Base-by-base conservation (phyloP, 2,329 filamentous ascomycete genomes). In the Ramularia endophylla region DNA sequence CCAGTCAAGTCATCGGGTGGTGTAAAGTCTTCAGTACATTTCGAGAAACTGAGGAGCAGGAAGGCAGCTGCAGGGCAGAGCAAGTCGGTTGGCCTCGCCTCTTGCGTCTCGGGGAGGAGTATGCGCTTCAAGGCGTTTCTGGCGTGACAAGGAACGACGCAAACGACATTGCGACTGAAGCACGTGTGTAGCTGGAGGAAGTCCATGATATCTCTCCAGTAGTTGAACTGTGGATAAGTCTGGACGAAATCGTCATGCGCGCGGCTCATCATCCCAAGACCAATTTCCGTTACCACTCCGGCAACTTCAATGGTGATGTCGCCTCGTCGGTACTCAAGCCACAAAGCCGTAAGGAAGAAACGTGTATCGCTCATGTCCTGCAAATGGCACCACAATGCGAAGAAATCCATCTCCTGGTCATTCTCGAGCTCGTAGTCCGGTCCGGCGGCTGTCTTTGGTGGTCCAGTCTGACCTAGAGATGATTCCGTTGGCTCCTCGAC, bases 301-400 rank as follows among this genome's bases (percentile, higher is more conserved):
- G 18, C 36, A 17, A 44, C 22, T 9, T 22, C 29, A 8, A 36
- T 11, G 2, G 27, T 38, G 7, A 43, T 11, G 3, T 38, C 40
- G 8, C 36, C 35, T 6, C 16, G 28, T 3, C 30, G 13, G 29
- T 13, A 22, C 13, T 38, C 40, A 8, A 13, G 1, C 35, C 40
- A 38, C 27, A 38, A 6, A 8, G 34, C 9, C 7, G 17, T 15
- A 11, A 43, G 13, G 13, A 38, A 22, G 8, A 19, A 8, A 3
- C 40, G 27, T 11, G 33, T 22, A n/a, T 43, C 40, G 30, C 38
- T 38, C 16, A 33, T 22, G 16, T 43, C 40, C 17, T 28, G 9
- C 4, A 38, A 18, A 25, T 32, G 38, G 29, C 35, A 38, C 40
- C 40, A 43, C 2, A 43, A 29, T 13, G 40, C 40, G 20, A 43